A percentile compares a stretch with the other conserved stretches of the same genome.
These are phyloP conservation scores for Termitomyces sp. DNA, from an alignment of 768 basidiomycete genomes.

Conservation along the genomic window DNA sequence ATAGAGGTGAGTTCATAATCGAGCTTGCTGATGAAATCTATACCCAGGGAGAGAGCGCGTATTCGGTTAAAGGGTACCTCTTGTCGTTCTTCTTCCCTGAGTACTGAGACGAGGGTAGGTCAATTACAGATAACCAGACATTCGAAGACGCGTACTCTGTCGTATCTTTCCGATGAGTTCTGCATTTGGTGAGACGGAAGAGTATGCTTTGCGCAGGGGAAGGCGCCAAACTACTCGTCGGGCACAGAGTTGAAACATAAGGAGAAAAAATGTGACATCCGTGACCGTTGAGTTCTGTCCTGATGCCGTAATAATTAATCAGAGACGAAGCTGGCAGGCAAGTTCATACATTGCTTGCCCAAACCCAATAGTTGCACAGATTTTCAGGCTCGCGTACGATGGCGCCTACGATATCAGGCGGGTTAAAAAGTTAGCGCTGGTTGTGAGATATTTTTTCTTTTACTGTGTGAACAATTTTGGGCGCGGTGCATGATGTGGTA, in stretches of 20 bases:
- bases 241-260: neutral
- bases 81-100: neutral
- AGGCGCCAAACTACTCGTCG: neutral
- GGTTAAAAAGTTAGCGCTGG: too few relatives aligned
- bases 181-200: neutral
- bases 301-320: too few relatives aligned
- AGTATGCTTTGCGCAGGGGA: neutral
- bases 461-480: too few relatives aligned
- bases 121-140: neutral
- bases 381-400: too few relatives aligned
- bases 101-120: neutral
- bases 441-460: too few relatives aligned
- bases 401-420: too few relatives aligned
- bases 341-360: too few relatives aligned
- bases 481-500: too few relatives aligned
- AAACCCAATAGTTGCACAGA: too few relatives aligned
- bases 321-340: too few relatives aligned
- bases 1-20: conserved; percentile 2
- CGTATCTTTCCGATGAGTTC: neutral
- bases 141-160: neutral
- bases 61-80: neutral
- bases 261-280: neutral
- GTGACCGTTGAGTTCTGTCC: neutral
- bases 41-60: neutral
- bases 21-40: conserved; percentile 1